phyloP scores from a whole-genome alignment of 1,284 basidiomycete genomes.

The Tilletia caries region DNA sequence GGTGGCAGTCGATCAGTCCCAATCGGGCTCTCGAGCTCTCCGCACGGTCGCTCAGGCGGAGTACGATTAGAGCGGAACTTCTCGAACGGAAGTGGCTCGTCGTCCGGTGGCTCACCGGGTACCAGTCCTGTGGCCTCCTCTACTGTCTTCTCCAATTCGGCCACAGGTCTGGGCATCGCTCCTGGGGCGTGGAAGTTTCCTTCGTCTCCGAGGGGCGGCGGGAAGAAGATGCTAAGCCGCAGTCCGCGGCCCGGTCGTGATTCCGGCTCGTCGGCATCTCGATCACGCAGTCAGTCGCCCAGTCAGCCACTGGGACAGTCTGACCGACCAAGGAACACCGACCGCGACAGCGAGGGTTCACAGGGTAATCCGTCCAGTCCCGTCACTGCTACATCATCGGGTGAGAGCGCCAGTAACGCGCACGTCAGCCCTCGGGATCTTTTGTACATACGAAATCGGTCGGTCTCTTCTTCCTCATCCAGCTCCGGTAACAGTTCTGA shows the following conservation, averaged over 20 bases:
- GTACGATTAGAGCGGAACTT: slow-evolving; percentile 6
- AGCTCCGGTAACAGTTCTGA: neutral
- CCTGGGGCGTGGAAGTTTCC: neutral
- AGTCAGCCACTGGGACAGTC: neutral
- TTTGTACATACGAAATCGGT: neutral
- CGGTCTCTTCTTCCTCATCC: neutral
- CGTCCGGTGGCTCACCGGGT: neutral
- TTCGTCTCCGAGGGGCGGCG: neutral
- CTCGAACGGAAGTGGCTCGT: neutral
- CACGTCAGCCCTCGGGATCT: neutral
- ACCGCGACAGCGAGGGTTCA: neutral
- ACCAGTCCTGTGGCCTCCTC: neutral
- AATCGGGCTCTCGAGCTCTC: slow-evolving; percentile 9
- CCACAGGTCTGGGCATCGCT: neutral
- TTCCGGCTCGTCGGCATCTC: neutral
- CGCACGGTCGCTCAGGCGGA: neutral
- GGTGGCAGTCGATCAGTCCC: neutral
- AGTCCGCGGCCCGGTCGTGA: neutral
- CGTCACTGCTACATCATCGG: neutral
- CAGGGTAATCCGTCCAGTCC: neutral
- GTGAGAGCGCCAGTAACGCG: neutral
- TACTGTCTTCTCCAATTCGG: neutral
- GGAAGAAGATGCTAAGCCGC: neutral
- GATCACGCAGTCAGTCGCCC: slow-evolving; percentile 1
- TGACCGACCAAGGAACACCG: neutral